Evolutionary conservation across 2,329 filamentous ascomycete genomes (phyloP).

Genomic region (Fusarium sp.): DNA sequence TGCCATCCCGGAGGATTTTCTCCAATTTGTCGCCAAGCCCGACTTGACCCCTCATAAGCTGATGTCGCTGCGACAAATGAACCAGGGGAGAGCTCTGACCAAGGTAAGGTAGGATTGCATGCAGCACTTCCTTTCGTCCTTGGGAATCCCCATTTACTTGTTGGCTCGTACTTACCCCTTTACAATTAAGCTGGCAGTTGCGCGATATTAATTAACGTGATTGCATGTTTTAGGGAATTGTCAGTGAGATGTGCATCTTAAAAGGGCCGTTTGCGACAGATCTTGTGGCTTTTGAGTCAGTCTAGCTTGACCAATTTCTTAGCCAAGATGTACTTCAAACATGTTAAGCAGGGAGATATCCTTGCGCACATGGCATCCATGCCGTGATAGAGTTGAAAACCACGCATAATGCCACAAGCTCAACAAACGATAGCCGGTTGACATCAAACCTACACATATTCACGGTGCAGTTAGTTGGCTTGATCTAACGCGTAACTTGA

Average conservation of each 20-base stretch:
- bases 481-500: not conserved
- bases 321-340: slow-evolving; percentile 1
- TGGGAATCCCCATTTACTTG: not conserved
- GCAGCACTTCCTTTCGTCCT: not conserved
- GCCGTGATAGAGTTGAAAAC: not conserved
- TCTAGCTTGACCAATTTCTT: not conserved
- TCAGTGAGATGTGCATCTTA: not conserved
- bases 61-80: not conserved
- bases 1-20: not conserved
- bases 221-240: slow-evolving; percentile 3
- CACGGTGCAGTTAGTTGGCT: not conserved
- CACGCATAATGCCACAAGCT: not conserved
- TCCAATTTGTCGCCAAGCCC: slow-evolving; percentile 12
- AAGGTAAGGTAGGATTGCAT: not conserved
- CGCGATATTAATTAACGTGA: slow-evolving; percentile 8
- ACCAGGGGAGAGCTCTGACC: not conserved
- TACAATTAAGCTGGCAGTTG: not conserved
- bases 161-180: not conserved
- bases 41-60: not conserved
- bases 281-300: slow-evolving; percentile 16
- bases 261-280: slow-evolving; percentile 6
- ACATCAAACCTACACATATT: not conserved
- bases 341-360: not conserved
- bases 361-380: not conserved
- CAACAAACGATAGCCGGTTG: not conserved